A percentile compares a stretch with the other conserved stretches of the same genome.
Conservation (phyloP, 2,329 filamentous ascomycete genomes). For the Stachybotrys elegans region DNA sequence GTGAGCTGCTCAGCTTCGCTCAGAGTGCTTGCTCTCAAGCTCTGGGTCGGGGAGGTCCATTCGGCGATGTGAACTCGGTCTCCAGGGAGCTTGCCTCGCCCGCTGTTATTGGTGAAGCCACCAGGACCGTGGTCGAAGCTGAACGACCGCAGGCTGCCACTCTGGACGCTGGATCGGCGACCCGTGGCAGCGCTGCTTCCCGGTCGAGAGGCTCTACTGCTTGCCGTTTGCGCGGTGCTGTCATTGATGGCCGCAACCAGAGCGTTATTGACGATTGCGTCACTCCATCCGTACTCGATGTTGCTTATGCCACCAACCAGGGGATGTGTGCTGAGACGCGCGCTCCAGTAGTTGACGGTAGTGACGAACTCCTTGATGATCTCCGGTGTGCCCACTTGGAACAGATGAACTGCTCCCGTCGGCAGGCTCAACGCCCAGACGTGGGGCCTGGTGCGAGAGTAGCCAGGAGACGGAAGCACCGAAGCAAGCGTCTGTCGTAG, state of each 20-base stretch:
- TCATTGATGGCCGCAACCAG: conserved; percentile 51
- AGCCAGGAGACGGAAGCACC: conserved; percentile 82
- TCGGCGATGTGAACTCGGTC: conserved; percentile 81
- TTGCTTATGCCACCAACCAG: conserved; percentile 91
- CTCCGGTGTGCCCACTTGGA: conserved; percentile 92
- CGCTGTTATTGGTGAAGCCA: conserved; percentile 46
- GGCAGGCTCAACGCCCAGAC: conserved; percentile 93
- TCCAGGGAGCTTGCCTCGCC: conserved; percentile 63
- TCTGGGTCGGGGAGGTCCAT: conserved; percentile 85
- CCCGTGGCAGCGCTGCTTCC: conserved; percentile 43
- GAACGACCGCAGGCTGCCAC: conserved; percentile 45
- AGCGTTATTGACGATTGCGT: conserved; percentile 65
- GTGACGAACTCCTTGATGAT: conserved; percentile 92
- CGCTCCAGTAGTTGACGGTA: conserved; percentile 97
- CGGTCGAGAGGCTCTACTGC: conserved; percentile 37
- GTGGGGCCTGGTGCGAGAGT: conserved; percentile 83
- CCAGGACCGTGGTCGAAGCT: conserved; percentile 58
- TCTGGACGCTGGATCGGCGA: conserved; percentile 40
- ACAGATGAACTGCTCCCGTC: conserved; percentile 92
- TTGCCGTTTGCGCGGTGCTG: conserved; percentile 23
- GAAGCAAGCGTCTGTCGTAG: conserved; percentile 90
- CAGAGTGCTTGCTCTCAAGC: conserved; percentile 77
- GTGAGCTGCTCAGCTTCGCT: conserved; percentile 77
- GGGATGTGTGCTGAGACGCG: conserved; percentile 87
- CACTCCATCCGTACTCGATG: conserved; percentile 96